These are phyloP conservation scores for Incumbomyces delicatus DNA, from an alignment of 2,329 filamentous ascomycete species.

Conservation along the genomic window DNA sequence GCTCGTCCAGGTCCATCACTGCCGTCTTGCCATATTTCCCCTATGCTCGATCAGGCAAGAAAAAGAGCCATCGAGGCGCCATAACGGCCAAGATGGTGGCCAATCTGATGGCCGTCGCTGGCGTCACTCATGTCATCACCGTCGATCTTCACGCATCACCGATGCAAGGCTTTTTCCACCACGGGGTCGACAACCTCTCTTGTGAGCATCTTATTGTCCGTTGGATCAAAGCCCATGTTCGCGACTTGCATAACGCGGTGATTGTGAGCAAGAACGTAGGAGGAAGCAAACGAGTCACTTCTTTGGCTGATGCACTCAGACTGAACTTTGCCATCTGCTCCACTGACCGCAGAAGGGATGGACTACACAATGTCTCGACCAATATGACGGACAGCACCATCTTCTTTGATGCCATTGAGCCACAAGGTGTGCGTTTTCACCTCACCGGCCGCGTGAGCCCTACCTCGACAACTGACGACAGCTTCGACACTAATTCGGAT, in stretches of 20 bases:
- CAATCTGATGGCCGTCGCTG: slow-evolving; percentile 84
- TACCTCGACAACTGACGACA: slow-evolving; percentile 19
- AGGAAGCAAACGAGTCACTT: slow-evolving; percentile 93
- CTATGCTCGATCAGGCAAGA: slow-evolving; percentile 98
- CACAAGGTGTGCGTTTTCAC: slow-evolving; percentile 25
- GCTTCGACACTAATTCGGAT: slow-evolving; percentile 24
- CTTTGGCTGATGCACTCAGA: slow-evolving; percentile 87
- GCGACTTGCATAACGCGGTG: slow-evolving; percentile 74
- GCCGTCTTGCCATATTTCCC: slow-evolving; percentile 51
- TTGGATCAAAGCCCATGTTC: slow-evolving; percentile 86
- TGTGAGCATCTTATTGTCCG: slow-evolving; percentile 90
- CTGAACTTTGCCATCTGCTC: slow-evolving; percentile 96
- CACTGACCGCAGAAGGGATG: slow-evolving; percentile 56
- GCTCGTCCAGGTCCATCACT: slow-evolving; percentile 57
- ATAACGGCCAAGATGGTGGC: slow-evolving; percentile 97
- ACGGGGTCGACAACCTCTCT: slow-evolving; percentile 93
- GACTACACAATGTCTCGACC: slow-evolving; percentile 20
- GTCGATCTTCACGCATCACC: slow-evolving; percentile 94
- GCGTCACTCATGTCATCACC: slow-evolving; percentile 94
- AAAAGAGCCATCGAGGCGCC: slow-evolving; percentile 91
- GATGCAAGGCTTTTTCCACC: slow-evolving; percentile 99
- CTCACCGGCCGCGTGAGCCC: slow-evolving; percentile 8
- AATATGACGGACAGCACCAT: slow-evolving; percentile 74
- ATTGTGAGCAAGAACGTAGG: slow-evolving; percentile 98
- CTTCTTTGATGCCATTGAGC: slow-evolving; percentile 53